Evolutionary conservation across 2,329 filamentous ascomycete genomes (phyloP).

Genomic region (Pezicula radicicola): DNA sequence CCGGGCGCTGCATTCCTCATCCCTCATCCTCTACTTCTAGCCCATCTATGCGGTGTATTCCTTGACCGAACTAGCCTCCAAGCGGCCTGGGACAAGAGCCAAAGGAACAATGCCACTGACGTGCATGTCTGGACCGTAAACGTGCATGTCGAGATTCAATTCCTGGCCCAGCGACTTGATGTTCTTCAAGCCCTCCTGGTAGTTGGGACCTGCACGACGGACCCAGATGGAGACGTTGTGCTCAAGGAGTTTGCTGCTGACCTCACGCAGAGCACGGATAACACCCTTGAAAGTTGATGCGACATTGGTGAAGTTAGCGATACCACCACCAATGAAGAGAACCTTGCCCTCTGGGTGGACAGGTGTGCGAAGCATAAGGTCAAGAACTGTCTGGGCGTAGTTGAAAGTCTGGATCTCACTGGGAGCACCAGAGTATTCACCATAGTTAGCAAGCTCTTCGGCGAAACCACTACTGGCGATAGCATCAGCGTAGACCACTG

Average conservation of each 20-base stretch:
- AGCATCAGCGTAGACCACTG: slow-evolving; percentile 97
- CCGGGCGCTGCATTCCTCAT: slow-evolving; percentile 15
- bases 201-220: slow-evolving; percentile 86
- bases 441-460: slow-evolving; percentile 97
- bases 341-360: slow-evolving; percentile 89
- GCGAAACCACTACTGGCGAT: slow-evolving; percentile 96
- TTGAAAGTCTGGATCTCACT: slow-evolving; percentile 99
- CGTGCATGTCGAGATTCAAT: slow-evolving; percentile 93
- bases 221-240: slow-evolving; percentile 99
- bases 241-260: slow-evolving; percentile 79
- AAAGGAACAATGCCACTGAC: slow-evolving; percentile 95
- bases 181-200: slow-evolving; percentile 99
- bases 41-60: slow-evolving; percentile 45
- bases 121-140: slow-evolving; percentile 77
- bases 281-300: slow-evolving; percentile 99
- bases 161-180: slow-evolving; percentile 96
- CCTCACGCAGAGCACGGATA: slow-evolving; percentile 92
- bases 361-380: slow-evolving; percentile 94
- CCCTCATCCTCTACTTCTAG: slow-evolving; percentile 2
- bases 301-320: slow-evolving; percentile 99
- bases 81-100: slow-evolving; percentile 68
- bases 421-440: slow-evolving; percentile 98
- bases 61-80: slow-evolving; percentile 57
- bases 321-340: slow-evolving; percentile 98
- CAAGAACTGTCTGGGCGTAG: slow-evolving; percentile 95